A percentile compares a stretch with the other conserved stretches of the same genome.
These are phyloP conservation scores for Diplodia seriata DNA, from an alignment of 2,329 filamentous ascomycete species.

Conservation along the genomic window DNA sequence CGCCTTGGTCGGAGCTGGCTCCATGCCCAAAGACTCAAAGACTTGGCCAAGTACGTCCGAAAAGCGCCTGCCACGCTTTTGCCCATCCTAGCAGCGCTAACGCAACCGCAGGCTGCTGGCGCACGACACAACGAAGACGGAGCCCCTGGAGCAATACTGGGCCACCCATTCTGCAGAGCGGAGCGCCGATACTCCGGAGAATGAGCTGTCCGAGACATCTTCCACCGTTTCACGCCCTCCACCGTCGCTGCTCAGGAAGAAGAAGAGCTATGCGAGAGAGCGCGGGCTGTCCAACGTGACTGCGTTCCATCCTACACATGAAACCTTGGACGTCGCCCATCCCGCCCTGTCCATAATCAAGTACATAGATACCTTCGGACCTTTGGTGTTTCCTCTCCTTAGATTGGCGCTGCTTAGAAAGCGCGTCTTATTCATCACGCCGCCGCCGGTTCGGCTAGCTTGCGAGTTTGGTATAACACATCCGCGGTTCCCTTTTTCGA, in stretches of 20 bases:
- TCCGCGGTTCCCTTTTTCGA: too few species aligned
- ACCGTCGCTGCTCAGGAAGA: conserved; percentile 33
- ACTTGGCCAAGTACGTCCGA: conserved; percentile 69
- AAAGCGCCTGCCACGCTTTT: not conserved
- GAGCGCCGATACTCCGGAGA: conserved; percentile 14
- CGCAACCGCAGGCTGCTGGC: conserved; percentile 59
- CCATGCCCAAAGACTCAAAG: conserved; percentile 78
- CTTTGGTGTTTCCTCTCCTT: conserved; percentile 89
- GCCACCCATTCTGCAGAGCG: conserved; percentile 55
- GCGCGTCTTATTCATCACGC: conserved; percentile 84
- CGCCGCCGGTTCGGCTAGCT: conserved; percentile 81
- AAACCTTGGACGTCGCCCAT: conserved; percentile 77
- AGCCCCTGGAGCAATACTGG: conserved; percentile 82
- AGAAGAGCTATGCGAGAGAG: conserved; percentile 38
- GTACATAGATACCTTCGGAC: conserved; percentile 84
- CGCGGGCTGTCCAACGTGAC: conserved; percentile 60
- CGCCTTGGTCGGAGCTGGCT: conserved; percentile 87
- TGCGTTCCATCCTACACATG: conserved; percentile 64
- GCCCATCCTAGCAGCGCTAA: not conserved
- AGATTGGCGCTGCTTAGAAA: conserved; percentile 85
- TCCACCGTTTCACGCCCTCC: conserved; percentile 29
- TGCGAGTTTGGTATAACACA: conserved; percentile 81
- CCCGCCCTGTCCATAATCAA: conserved; percentile 82
- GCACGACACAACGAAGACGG: conserved; percentile 67
- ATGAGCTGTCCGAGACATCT: conserved; percentile 21